Conservation (phyloP, 192 early-diverging fungal genomes). For the Thamnidium elegans region DNA sequence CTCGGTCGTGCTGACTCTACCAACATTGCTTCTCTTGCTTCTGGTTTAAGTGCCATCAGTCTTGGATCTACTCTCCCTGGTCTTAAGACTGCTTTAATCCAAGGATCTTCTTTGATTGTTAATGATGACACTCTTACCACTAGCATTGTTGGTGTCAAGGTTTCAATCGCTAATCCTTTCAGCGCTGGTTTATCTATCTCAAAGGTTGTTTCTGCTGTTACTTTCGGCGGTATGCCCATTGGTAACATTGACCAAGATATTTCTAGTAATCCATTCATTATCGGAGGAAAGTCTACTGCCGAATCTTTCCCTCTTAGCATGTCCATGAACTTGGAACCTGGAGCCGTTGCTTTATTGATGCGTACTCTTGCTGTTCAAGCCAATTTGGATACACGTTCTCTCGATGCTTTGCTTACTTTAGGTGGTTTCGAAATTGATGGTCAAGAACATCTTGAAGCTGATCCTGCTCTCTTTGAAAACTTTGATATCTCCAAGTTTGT, state of each 20-base stretch:
- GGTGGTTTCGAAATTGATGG: constrained; percentile 39
- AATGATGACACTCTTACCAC: constrained; percentile 39
- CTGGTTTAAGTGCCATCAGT: constrained; percentile 41
- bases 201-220: constrained; percentile 44
- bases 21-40: constrained; percentile 42
- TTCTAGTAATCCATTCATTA: constrained; percentile 36
- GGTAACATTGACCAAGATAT: constrained; percentile 49
- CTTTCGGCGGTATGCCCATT: constrained; percentile 39
- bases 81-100: constrained; percentile 41
- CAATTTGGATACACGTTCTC: constrained; percentile 41
- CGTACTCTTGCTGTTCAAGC: constrained; percentile 44
- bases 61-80: constrained; percentile 49
- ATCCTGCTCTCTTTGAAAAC: constrained; percentile 35
- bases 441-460: constrained; percentile 23
- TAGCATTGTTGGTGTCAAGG: constrained; percentile 42
- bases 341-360: constrained; percentile 45
- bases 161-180: constrained; percentile 58
- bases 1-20: constrained; percentile 45
- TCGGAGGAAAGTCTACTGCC: constrained; percentile 42
- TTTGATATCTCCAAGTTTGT: constrained; percentile 48
- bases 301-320: constrained; percentile 32
- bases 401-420: constrained; percentile 45
- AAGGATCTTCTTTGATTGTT: constrained; percentile 41
- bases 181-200: constrained; percentile 45
- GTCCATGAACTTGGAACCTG: constrained; percentile 52